Conservation (phyloP, 2,329 filamentous ascomycete species). For the Didymella lethalis region DNA sequence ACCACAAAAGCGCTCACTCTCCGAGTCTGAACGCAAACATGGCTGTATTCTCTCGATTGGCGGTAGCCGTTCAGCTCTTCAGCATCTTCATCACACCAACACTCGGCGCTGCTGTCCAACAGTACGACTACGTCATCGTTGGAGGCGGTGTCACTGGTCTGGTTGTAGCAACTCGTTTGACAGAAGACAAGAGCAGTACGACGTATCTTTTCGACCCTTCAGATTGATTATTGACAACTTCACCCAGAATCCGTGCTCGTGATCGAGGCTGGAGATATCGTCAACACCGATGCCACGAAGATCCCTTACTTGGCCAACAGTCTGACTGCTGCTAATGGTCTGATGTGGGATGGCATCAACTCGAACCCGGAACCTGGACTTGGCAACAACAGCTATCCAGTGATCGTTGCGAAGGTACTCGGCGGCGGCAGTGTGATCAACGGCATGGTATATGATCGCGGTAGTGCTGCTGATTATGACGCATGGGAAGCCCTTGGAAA, state of each 20-base stretch:
- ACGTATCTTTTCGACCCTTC: background rate
- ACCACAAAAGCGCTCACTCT: no score
- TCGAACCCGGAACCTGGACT: slow-evolving; percentile 34
- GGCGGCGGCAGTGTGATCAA: slow-evolving; percentile 45
- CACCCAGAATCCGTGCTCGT: slow-evolving; percentile 26
- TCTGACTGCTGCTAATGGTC: slow-evolving; percentile 27
- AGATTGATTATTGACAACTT: slow-evolving; percentile 9
- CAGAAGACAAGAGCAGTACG: slow-evolving; percentile 35
- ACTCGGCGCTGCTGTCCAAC: slow-evolving; percentile 17
- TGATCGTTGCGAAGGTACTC: slow-evolving; percentile 37
- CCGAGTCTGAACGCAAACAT: background rate
- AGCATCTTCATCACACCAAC: slow-evolving; percentile 28
- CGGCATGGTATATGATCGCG: slow-evolving; percentile 50
- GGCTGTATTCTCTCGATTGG: slow-evolving; percentile 34
- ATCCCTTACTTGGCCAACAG: slow-evolving; percentile 39
- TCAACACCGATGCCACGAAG: slow-evolving; percentile 11
- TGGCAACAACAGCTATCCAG: slow-evolving; percentile 29
- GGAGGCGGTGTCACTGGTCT: slow-evolving; percentile 41
- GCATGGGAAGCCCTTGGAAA: slow-evolving; percentile 67
- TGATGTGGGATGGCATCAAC: slow-evolving; percentile 32
- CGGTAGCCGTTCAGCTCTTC: slow-evolving; percentile 34
- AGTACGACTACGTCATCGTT: slow-evolving; percentile 45
- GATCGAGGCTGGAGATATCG: slow-evolving; percentile 4
- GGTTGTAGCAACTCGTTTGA: slow-evolving; percentile 39
- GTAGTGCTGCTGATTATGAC: slow-evolving; percentile 53